Base-by-base conservation (phyloP, 2,329 filamentous ascomycete genomes). In the Camillea tinctor region DNA sequence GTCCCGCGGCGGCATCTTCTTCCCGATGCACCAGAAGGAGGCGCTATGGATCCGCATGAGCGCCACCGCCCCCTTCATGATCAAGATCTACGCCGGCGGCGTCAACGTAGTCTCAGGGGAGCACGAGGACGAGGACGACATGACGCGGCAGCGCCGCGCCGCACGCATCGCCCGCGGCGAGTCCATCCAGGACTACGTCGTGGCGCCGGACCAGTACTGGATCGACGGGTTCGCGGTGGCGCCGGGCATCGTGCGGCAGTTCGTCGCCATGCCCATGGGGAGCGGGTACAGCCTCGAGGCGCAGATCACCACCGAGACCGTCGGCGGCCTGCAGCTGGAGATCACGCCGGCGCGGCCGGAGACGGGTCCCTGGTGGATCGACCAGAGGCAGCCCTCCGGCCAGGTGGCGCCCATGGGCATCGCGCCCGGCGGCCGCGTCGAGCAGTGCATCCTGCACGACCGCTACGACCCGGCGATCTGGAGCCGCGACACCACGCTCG, bases 11-110 rank as follows among this genome's bases (percentile, higher is more conserved):
- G 80, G 80, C 1, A 53, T 80, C 0, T 79, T 82, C 63, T 69
- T 83, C 4, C 76, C 79, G 0, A 81, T 83, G 73, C 75, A 81
- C 64, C 69, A 75, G 61, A 70, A 64, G 8, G 76, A 79, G 55
- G 77, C 76, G 0, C 75, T 77, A 74, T 78, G 75, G 75, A 73
- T 79, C 52, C 51, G 60, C 11, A 76, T 79, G 58, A 17, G 7
- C 0, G 64, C 69, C 2, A 5, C 5, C 0, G 19, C 24, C 0
- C 67, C 68, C 0, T 80, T 78, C 61, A 71, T 74, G 50, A 66
- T 79, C 63, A 78, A 77, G 60, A 66, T 79, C 23, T 76, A 76
- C 54, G 72, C 74, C 1, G 77, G 77, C 6, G 73, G 74, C 0
- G 69, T 79, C 19, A 79, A 79, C 55, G 77, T 69, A 2, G 63